Percentiles rank a stretch among this genome's conserved stretches.
Evolutionary conservation across 2,329 filamentous ascomycete genomes (phyloP).

Genomic region (Didymella pomorum): DNA sequence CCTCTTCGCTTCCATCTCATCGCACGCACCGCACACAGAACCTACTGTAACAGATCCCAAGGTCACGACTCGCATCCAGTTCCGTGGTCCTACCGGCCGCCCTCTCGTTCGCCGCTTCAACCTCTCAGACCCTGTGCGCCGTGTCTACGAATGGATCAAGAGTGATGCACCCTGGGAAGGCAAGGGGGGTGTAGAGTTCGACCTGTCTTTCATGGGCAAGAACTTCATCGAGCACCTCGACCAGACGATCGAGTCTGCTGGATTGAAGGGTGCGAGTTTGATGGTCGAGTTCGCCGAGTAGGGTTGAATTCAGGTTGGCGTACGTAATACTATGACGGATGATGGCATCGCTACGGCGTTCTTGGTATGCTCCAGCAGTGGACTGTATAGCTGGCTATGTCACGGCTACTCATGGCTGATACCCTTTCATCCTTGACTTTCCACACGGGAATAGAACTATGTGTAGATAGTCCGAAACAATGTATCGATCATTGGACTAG

Average conservation of each 20-base stretch:
- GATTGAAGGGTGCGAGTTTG: slow-evolving; percentile 89
- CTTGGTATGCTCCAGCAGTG: slow-evolving; percentile 7
- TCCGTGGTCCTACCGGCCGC: slow-evolving; percentile 74
- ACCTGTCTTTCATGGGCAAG: slow-evolving; percentile 85
- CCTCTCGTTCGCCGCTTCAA: slow-evolving; percentile 88
- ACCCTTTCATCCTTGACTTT: slow-evolving; percentile 9
- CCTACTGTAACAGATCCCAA: slow-evolving; percentile 72
- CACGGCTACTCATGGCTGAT: slow-evolving; percentile 6
- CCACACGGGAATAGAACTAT: slow-evolving; percentile 3
- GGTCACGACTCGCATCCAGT: slow-evolving; percentile 87
- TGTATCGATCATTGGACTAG: background rate
- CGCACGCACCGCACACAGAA: slow-evolving; percentile 76
- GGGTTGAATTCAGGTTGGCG: background rate
- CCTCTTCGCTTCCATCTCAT: slow-evolving; percentile 75
- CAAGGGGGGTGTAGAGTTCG: slow-evolving; percentile 80
- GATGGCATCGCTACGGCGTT: slow-evolving; percentile 17
- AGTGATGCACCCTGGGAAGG: slow-evolving; percentile 79
- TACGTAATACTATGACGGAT: background rate
- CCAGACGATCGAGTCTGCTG: slow-evolving; percentile 77
- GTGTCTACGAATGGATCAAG: slow-evolving; percentile 97
- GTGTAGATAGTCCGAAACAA: slow-evolving; percentile 6
- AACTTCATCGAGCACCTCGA: slow-evolving; percentile 82
- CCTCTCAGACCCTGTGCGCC: slow-evolving; percentile 76
- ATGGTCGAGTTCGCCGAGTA: slow-evolving; percentile 81
- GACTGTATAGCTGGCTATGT: slow-evolving; percentile 1